Evolutionary conservation across 768 basidiomycete genomes (phyloP).

Genomic region (Russula compacta): DNA sequence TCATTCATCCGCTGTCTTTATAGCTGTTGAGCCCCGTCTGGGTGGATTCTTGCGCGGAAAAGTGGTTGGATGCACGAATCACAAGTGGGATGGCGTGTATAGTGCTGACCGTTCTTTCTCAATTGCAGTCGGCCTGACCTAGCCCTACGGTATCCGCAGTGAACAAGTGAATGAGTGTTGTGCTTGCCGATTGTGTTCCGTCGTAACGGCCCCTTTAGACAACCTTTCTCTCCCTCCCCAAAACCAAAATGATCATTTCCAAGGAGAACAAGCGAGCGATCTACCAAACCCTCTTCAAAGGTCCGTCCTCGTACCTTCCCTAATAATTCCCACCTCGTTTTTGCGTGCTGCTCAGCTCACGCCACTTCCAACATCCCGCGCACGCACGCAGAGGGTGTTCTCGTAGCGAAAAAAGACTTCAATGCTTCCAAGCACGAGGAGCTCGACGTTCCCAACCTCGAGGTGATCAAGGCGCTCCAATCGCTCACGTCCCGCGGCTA

Average conservation of each 20-base stretch:
- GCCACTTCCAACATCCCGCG: no score
- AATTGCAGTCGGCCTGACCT: constrained; percentile 29
- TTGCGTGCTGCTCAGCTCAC: neutral
- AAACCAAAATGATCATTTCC: constrained; percentile 85
- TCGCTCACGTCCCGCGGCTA: constrained; percentile 63
- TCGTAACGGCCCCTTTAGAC: constrained; percentile 17
- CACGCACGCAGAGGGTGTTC: constrained; percentile 71
- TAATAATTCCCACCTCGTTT: neutral
- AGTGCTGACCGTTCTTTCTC: constrained; percentile 18
- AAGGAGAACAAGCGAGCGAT: constrained; percentile 92
- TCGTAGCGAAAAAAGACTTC: constrained; percentile 99
- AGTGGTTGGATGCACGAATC: constrained; percentile 29
- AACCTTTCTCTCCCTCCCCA: constrained; percentile 24
- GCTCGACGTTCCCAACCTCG: constrained; percentile 53
- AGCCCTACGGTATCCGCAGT: constrained; percentile 30
- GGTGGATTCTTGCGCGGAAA: constrained; percentile 10
- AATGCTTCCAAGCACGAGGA: constrained; percentile 97
- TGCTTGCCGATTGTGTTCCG: neutral
- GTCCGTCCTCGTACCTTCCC: constrained; percentile 35
- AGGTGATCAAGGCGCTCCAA: constrained; percentile 67
- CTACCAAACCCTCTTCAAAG: constrained; percentile 99
- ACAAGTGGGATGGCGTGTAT: constrained; percentile 25
- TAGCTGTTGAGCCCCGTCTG: neutral
- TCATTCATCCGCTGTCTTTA: neutral
- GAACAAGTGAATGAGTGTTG: constrained; percentile 22